phyloP scores from a whole-genome alignment of 140 eudicot species.

The Anethum foeniculum region DNA sequence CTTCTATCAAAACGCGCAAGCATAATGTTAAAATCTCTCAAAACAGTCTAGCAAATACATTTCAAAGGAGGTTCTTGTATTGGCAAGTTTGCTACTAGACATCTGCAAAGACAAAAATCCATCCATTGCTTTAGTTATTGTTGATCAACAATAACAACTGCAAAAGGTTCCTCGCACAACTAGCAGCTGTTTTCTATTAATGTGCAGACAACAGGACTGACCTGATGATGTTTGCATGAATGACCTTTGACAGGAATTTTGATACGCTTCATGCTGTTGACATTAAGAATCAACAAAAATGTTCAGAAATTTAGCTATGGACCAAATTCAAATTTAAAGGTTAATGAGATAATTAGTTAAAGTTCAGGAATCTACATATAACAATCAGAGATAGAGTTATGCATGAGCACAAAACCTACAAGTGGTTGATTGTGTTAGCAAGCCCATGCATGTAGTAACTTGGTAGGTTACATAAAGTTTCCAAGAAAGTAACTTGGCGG shows the following conservation, averaged over 20 bases:
- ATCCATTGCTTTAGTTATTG: background rate
- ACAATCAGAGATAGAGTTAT: background rate
- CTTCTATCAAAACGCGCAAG: background rate
- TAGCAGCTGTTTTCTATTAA: background rate
- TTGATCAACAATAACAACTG: background rate
- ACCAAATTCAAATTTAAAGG: background rate
- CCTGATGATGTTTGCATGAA: slow-evolving; percentile 82
- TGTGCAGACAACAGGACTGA: slow-evolving; percentile 15
- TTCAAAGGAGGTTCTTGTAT: background rate
- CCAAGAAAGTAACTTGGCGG: too few species aligned
- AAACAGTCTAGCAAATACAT: background rate
- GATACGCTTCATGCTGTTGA: slow-evolving; percentile 57
- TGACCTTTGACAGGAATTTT: slow-evolving; percentile 76
- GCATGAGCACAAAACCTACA: background rate
- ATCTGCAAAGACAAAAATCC: background rate
- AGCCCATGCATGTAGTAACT: background rate
- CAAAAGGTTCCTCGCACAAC: background rate
- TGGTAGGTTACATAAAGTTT: too few species aligned
- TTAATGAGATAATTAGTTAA: background rate
- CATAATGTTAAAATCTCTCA: background rate
- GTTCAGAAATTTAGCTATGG: background rate
- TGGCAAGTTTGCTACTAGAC: background rate
- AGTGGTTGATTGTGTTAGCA: background rate
- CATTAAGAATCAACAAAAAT: slow-evolving; percentile 7
- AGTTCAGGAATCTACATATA: background rate